Evolutionary conservation across 306 rosid species (phyloP).

Genomic region (Cicer chorassanicum): DNA sequence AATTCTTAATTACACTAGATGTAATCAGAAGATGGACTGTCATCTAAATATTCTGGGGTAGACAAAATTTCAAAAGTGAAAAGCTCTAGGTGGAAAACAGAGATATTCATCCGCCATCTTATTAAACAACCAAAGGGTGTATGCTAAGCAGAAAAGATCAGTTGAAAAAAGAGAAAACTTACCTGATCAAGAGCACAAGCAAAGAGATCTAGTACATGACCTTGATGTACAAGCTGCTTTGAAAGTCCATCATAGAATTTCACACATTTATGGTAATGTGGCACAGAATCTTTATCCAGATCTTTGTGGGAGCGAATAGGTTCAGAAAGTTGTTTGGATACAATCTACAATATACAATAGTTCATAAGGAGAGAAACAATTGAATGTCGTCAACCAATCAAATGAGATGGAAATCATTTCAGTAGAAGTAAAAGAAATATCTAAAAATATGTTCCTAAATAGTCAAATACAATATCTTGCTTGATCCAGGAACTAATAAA

Average conservation of each 20-base stretch:
- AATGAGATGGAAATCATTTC: conserved; percentile 20
- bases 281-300: conserved; percentile 95
- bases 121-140: conserved; percentile 26
- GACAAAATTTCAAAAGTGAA: conserved; percentile 1
- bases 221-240: conserved; percentile 98
- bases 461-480: conserved; percentile 7
- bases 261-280: conserved; percentile 82
- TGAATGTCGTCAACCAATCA: conserved; percentile 37
- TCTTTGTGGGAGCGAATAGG: conserved; percentile 99
- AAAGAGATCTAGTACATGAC: conserved; percentile 94
- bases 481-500: conserved; percentile 15
- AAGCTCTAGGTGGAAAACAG: conserved; percentile 25
- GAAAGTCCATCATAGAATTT: conserved; percentile 91
- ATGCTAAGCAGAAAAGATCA: conserved; percentile 29
- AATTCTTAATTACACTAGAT: conserved; percentile 23
- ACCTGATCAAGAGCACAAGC: conserved; percentile 99
- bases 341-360: conserved; percentile 72
- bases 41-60: not conserved
- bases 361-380: conserved; percentile 44
- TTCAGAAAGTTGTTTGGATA: conserved; percentile 82
- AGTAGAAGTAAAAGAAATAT: conserved; percentile 1
- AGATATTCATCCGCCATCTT: conserved; percentile 17
- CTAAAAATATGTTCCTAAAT: not conserved
- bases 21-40: not conserved
- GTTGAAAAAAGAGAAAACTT: conserved; percentile 31